phyloP scores from a whole-genome alignment of 1,284 basidiomycete species.

The Ganoderma sinense region DNA sequence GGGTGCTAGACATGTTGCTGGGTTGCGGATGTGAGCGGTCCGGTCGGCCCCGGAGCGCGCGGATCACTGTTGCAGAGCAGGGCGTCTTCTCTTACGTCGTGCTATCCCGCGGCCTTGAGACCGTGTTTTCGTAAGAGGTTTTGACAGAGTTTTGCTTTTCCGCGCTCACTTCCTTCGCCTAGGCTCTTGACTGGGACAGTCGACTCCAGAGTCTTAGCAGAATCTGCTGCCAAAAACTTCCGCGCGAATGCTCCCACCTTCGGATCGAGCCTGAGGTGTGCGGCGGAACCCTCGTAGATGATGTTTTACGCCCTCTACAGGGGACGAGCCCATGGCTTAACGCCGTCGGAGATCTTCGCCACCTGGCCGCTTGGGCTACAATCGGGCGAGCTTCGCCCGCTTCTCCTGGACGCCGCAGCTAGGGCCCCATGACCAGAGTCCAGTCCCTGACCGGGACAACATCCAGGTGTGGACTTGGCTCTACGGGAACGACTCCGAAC shows the following conservation, averaged over 20 bases:
- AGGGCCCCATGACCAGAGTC: conserved; percentile 20
- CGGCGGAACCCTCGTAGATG: background rate
- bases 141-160: background rate
- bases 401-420: background rate
- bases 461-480: conserved; percentile 7
- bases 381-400: conserved; percentile 14
- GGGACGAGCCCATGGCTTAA: background rate
- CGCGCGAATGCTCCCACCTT: background rate
- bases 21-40: background rate
- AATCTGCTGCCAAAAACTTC: too few species aligned
- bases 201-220: background rate
- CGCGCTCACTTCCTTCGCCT: background rate
- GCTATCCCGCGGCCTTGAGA: background rate
- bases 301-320: background rate
- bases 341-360: background rate
- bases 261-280: background rate
- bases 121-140: background rate
- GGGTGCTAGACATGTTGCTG: too few species aligned
- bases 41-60: background rate
- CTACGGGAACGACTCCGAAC: conserved; percentile 18
- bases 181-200: background rate
- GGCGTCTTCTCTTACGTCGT: background rate
- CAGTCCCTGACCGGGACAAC: conserved; percentile 6
- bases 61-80: background rate
- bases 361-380: conserved; percentile 11